These are phyloP conservation scores for Nakaseomyces nivariensis DNA, from an alignment of 1,139 yeast genomes.

Conservation along the genomic window DNA sequence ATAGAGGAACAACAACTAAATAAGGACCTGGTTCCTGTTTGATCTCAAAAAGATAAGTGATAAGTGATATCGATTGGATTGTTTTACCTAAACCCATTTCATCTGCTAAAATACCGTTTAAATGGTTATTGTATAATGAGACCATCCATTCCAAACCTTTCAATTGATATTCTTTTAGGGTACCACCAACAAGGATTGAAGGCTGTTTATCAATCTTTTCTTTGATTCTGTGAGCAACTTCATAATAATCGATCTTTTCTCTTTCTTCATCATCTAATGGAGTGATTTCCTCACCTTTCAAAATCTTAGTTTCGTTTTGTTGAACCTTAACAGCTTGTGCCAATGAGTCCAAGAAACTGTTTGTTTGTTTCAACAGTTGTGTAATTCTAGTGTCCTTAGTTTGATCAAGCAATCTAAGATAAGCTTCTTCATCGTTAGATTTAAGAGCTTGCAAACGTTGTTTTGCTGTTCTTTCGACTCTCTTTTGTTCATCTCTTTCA, in stretches of 20 bases:
- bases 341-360: constrained; percentile 62
- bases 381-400: constrained; percentile 80
- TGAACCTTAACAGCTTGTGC: constrained; percentile 71
- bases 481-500: constrained; percentile 66
- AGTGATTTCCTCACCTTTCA: constrained; percentile 27
- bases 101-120: constrained; percentile 92
- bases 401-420: constrained; percentile 67
- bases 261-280: constrained; percentile 37
- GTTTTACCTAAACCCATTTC: constrained; percentile 92
- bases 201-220: constrained; percentile 63
- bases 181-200: constrained; percentile 68
- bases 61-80: constrained; percentile 69
- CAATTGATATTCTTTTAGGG: constrained; percentile 82
- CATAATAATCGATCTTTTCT: constrained; percentile 63
- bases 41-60: constrained; percentile 63
- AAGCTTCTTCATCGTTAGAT: constrained; percentile 78
- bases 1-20: constrained; percentile 72
- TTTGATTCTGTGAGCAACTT: constrained; percentile 65
- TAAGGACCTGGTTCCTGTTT: constrained; percentile 61
- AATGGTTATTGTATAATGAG: constrained; percentile 80
- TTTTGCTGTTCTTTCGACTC: constrained; percentile 66
- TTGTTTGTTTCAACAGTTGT: constrained; percentile 67
- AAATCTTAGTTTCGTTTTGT: constrained; percentile 33
- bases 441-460: constrained; percentile 81
- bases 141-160: constrained; percentile 99